A percentile compares a stretch with the other conserved stretches of the same genome.
Evolutionary conservation across 1,284 basidiomycete species (phyloP).

Genomic region (Tetrapyrgos nigripes): DNA sequence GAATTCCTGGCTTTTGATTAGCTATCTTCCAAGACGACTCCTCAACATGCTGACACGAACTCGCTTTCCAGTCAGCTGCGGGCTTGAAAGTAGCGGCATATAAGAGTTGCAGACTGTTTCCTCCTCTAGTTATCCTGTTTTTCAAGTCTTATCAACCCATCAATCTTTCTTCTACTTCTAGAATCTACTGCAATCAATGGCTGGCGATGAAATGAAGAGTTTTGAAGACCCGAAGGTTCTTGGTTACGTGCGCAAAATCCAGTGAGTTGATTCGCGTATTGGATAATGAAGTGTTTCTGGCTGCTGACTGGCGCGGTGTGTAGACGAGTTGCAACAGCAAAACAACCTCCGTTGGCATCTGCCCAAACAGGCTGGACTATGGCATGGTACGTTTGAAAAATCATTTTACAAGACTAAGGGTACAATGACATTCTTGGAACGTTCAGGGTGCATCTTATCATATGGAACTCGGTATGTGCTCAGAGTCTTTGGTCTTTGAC

Average conservation of each 20-base stretch:
- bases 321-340: slow-evolving; percentile 15
- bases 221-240: slow-evolving; percentile 18
- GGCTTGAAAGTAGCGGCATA: not conserved
- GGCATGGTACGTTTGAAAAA: slow-evolving; percentile 19
- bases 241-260: slow-evolving; percentile 19
- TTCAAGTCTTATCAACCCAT: slow-evolving; percentile 16
- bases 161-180: not conserved
- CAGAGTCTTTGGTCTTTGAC: not conserved
- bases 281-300: too few species aligned
- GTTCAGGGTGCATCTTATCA: slow-evolving; percentile 22
- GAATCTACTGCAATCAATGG: slow-evolving; percentile 12
- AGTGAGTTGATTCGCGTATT: slow-evolving; percentile 12
- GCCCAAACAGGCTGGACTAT: slow-evolving; percentile 21
- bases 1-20: not conserved
- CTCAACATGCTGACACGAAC: not conserved
- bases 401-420: too few species aligned
- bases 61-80: not conserved
- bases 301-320: too few species aligned
- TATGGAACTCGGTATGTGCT: slow-evolving; percentile 22
- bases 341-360: slow-evolving; percentile 14
- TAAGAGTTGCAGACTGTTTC: slow-evolving; percentile 6
- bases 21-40: not conserved
- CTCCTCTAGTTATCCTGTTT: slow-evolving; percentile 11
- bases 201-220: slow-evolving; percentile 13
- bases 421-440: not conserved